Conservation (phyloP, 192 early-diverging fungal species). For the Podila epigama region DNA sequence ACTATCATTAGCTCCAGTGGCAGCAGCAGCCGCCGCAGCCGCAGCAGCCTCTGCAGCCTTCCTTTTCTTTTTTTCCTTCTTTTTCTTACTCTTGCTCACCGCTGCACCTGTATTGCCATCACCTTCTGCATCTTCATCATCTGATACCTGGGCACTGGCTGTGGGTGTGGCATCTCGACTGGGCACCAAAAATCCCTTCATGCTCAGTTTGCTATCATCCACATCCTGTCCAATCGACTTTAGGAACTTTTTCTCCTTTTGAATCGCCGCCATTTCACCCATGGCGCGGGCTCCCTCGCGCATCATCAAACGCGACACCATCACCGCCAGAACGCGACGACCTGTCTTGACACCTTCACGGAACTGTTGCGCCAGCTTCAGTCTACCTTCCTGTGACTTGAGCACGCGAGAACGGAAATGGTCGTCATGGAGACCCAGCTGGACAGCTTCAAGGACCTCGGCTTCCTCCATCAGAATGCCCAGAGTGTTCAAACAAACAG, state of each 20-base stretch:
- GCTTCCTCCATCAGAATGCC: constrained; percentile 78
- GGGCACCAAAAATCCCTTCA: constrained; percentile 34
- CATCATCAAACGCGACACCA: constrained; percentile 75
- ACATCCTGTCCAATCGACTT: constrained; percentile 59
- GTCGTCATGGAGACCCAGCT: constrained; percentile 52
- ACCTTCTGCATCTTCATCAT: constrained; percentile 30
- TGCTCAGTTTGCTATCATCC: constrained; percentile 25
- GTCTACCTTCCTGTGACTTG: constrained; percentile 64
- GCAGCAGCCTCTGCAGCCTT: constrained; percentile 27
- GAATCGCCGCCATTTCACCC: constrained; percentile 62
- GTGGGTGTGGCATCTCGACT: constrained; percentile 41
- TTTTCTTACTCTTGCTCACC: constrained; percentile 53
- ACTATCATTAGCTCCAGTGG: not conserved
- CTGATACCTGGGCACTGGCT: constrained; percentile 32
- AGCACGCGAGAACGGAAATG: constrained; percentile 61
- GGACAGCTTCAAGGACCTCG: constrained; percentile 72
- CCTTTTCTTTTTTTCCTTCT: constrained; percentile 50
- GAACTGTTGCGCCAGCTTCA: constrained; percentile 71
- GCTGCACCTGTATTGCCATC: not conserved
- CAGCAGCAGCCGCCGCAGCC: not conserved
- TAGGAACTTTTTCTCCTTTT: constrained; percentile 58
- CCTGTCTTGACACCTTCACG: constrained; percentile 75
- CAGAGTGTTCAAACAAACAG: constrained; percentile 64
- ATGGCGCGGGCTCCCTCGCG: constrained; percentile 78
- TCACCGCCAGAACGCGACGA: constrained; percentile 72